Evolutionary conservation across 805 yeast species (phyloP), one percentile per base, ranked within the genome.

Genomic region (Candida silvicultrix): DNA sequence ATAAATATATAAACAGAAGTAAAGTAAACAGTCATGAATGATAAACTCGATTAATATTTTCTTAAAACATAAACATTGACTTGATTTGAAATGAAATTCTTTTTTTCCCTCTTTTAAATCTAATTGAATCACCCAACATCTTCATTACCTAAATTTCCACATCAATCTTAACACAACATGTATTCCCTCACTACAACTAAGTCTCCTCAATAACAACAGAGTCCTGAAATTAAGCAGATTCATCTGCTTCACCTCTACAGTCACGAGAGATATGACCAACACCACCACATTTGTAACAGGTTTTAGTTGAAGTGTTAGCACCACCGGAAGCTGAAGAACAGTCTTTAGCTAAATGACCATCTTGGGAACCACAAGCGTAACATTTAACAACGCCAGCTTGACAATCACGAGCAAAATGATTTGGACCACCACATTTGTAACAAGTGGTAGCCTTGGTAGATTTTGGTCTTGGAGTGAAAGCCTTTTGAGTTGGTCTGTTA

Each of bases 341-440:
- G 55, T 85, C 95, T 68, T 81, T 86, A 52, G 94, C 81, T 59
- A 88, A 81, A 74, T 90, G 97, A 47, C 97, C 97, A 47, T 97
- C 97, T 68, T 83, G 81, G 23, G 38, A 20, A 58, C 96, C 96
- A 70, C 97, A 89, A 51, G 90, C 85, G 77, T 88, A 90, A 71
- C 97, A 89, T 70, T 87, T 87, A 64, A 81, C 76, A 46, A 68
- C 70, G 54, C 75, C 77, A 47, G 80, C 77, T 56, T 81, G 82
- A 70, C 96, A 88, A 68, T 88, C 95, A 72, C 87, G 84, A 54
- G 96, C 95, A 70, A 83, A 84, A 68, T 89, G 96, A 80, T 87
- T 87, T 63, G 94, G 89, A 54, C 92, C 94, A 62, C 95, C 95
- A 67, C 95, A 87, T 70, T 83, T 87, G 82, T 84, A 85, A 70